phyloP scores from a whole-genome alignment of 2,329 filamentous ascomycete genomes.

The Colletotrichum truncatum region DNA sequence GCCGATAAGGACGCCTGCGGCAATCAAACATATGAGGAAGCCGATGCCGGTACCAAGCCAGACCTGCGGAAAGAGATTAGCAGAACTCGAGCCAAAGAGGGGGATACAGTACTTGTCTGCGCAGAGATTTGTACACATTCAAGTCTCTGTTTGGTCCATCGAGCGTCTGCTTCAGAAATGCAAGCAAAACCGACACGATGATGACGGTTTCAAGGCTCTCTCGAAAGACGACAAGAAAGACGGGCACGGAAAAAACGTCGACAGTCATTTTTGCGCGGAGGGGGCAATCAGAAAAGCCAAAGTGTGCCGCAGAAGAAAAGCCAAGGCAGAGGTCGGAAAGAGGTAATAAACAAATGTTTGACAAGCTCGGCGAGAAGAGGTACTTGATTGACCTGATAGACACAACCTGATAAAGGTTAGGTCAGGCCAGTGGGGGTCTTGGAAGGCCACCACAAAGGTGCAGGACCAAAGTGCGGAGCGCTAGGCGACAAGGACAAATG shows the following conservation, averaged over 20 bases:
- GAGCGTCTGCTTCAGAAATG: constrained; percentile 85
- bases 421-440: not conserved
- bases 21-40: constrained; percentile 67
- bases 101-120: constrained; percentile 61
- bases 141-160: constrained; percentile 69
- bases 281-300: not conserved
- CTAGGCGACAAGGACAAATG: constrained; percentile 1
- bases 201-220: constrained; percentile 86
- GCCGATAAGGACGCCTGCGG: constrained; percentile 73
- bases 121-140: constrained; percentile 71
- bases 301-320: not conserved
- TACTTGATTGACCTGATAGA: constrained; percentile 20
- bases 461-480: not conserved
- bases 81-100: not conserved
- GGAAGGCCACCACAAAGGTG: not conserved
- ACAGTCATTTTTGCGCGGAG: constrained; percentile 58
- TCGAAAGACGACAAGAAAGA: constrained; percentile 92
- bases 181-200: constrained; percentile 86
- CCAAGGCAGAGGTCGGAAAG: not conserved
- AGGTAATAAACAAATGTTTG: not conserved
- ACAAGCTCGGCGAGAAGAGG: not conserved
- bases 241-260: constrained; percentile 79
- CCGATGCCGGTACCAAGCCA: constrained; percentile 70
- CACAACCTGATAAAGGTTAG: constrained; percentile 13
- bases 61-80: constrained; percentile 49